A percentile compares a stretch with the other conserved stretches of the same genome.
These are phyloP conservation scores for Orychophragmus violaceus DNA, from an alignment of 345 rosid genomes.

Conservation along the genomic window DNA sequence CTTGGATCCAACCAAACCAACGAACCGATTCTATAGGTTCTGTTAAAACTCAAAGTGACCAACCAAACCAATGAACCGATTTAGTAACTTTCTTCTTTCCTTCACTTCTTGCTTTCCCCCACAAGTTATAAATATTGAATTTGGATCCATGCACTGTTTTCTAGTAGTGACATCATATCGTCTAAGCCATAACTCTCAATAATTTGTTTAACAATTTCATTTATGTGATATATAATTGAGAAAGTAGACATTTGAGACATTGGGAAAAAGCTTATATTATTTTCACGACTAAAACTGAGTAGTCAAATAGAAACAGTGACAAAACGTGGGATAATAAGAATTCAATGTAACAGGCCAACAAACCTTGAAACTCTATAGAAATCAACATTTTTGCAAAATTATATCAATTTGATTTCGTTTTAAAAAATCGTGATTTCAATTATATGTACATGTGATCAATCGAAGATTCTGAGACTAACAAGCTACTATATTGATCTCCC, in stretches of 20 bases:
- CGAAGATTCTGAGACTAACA: not conserved
- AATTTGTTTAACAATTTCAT: not conserved
- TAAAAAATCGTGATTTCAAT: not conserved
- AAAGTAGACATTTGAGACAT: not conserved
- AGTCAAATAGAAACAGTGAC: constrained; percentile 19
- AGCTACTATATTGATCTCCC: constrained; percentile 16
- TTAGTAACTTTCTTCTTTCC: constrained; percentile 17
- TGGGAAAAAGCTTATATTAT: not conserved
- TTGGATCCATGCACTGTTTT: constrained; percentile 1
- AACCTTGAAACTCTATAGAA: constrained; percentile 19
- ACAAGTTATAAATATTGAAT: not conserved
- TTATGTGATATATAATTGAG: not conserved
- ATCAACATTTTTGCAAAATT: not conserved
- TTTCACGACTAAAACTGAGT: not conserved
- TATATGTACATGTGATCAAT: constrained; percentile 14
- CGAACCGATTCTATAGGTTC: constrained; percentile 22
- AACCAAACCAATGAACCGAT: constrained; percentile 23
- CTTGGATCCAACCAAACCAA: too few relatives aligned
- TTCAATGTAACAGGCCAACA: constrained; percentile 15
- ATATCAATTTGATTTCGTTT: not conserved
- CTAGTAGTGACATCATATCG: not conserved
- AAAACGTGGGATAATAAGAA: not conserved
- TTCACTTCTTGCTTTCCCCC: constrained; percentile 15
- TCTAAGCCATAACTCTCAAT: not conserved
- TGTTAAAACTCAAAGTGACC: constrained; percentile 13